phyloP scores from a whole-genome alignment of 1,284 basidiomycete genomes.

The Sphaerobolus stellatus region DNA sequence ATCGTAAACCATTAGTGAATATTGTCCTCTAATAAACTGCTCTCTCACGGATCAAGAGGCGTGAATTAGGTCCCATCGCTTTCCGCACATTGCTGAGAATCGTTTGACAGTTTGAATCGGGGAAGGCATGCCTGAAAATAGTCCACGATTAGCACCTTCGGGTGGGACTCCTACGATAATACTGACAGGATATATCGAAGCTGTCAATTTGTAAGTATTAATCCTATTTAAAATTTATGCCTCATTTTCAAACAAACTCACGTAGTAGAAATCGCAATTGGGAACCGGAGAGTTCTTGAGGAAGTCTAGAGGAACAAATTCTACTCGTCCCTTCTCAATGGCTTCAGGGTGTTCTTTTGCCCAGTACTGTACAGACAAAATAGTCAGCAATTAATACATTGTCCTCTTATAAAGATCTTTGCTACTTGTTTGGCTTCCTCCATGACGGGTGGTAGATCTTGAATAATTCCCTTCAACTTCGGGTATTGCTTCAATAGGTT shows the following conservation, averaged over 20 bases:
- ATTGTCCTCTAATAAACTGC: too few relatives aligned
- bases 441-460: conserved; percentile 44
- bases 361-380: conserved; percentile 38
- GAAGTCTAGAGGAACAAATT: conserved; percentile 46
- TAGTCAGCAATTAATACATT: too few relatives aligned
- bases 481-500: conserved; percentile 41
- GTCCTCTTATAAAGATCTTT: too few relatives aligned
- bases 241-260: conserved; percentile 24
- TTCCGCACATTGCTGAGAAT: conserved; percentile 27
- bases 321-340: conserved; percentile 33
- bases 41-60: too few relatives aligned
- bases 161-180: not conserved
- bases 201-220: not conserved
- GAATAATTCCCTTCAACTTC: conserved; percentile 41
- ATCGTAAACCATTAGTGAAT: too few relatives aligned
- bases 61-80: conserved; percentile 21
- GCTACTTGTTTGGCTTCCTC: conserved; percentile 32
- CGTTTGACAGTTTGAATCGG: conserved; percentile 19
- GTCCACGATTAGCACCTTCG: not conserved
- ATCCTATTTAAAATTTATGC: not conserved
- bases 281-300: conserved; percentile 40
- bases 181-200: conserved; percentile 7
- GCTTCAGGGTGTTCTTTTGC: conserved; percentile 32
- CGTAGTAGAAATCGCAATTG: conserved; percentile 47
- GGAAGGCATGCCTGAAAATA: conserved; percentile 33